Evolutionary conservation across 225 moss, liverwort and hornwort species (phyloP).

Genomic region (Pseudisothecium myosuroides): DNA sequence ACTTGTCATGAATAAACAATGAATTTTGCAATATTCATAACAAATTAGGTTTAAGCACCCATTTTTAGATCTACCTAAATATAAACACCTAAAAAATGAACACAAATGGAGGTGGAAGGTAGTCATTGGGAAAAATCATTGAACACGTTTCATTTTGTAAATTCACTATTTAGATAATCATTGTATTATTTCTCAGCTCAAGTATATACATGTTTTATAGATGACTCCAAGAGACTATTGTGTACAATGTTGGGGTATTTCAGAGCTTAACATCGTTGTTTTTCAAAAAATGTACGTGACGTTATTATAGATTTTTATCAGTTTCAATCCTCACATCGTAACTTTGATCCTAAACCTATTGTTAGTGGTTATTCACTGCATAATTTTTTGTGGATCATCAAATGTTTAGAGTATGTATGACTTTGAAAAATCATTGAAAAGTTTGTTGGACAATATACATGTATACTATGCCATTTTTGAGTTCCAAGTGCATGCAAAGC

Average conservation of each 20-base stretch:
- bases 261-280: neutral
- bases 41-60: neutral
- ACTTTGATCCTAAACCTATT: neutral
- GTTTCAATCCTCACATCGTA: rapidly evolving
- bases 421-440: neutral
- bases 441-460: neutral
- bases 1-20: neutral
- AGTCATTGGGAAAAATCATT: neutral
- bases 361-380: rapidly evolving
- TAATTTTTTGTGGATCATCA: neutral
- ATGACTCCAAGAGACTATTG: no score
- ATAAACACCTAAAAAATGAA: neutral
- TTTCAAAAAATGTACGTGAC: neutral
- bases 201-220: no score
- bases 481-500: neutral
- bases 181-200: neutral
- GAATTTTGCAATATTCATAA: neutral
- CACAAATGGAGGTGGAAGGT: neutral
- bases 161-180: neutral
- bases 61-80: neutral
- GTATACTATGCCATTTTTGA: neutral
- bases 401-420: neutral
- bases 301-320: neutral
- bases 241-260: neutral
- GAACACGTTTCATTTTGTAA: neutral